Evolutionary conservation across 164 flowering plant genomes (phyloP).

Genomic region (Magnolia kwangsiensis): DNA sequence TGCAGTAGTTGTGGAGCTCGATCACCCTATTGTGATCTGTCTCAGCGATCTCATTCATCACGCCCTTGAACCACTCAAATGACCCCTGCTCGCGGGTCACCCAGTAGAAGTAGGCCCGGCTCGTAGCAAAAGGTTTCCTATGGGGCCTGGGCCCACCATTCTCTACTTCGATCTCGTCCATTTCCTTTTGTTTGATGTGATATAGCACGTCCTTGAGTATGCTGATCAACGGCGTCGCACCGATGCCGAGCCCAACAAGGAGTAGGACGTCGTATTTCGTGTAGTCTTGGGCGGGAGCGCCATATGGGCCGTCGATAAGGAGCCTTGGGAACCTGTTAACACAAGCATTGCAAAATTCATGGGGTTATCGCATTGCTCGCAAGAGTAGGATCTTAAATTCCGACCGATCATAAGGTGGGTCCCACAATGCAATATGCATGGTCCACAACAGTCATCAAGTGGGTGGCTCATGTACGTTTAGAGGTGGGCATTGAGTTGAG

Average conservation of each 20-base stretch:
- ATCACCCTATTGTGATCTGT: conserved; percentile 39
- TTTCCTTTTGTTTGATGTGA: conserved; percentile 42
- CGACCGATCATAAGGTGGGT: too few species aligned
- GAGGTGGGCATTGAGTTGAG: too few species aligned
- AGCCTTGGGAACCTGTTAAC: conserved; percentile 45
- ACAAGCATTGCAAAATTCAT: neutral
- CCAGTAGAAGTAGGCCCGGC: conserved; percentile 68
- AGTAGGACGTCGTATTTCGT: conserved; percentile 55
- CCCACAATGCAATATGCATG: conserved; percentile 1
- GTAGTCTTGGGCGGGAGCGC: conserved; percentile 76
- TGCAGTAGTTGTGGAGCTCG: conserved; percentile 65
- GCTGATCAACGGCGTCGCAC: conserved; percentile 91
- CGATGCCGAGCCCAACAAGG: conserved; percentile 85
- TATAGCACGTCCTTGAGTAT: conserved; percentile 74
- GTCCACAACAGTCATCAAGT: neutral
- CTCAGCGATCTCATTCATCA: conserved; percentile 63
- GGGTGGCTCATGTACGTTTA: too few species aligned
- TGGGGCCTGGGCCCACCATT: conserved; percentile 3
- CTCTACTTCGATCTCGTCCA: conserved; percentile 23
- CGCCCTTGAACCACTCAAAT: conserved; percentile 63
- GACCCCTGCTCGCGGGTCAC: conserved; percentile 68
- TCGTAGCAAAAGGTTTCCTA: conserved; percentile 25
- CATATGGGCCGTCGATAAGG: conserved; percentile 60
- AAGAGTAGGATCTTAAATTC: too few species aligned
- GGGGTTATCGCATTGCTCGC: neutral